These are phyloP conservation scores for Blastomyces gilchristii DNA, from an alignment of 2,329 filamentous ascomycete genomes.

Conservation along the genomic window DNA sequence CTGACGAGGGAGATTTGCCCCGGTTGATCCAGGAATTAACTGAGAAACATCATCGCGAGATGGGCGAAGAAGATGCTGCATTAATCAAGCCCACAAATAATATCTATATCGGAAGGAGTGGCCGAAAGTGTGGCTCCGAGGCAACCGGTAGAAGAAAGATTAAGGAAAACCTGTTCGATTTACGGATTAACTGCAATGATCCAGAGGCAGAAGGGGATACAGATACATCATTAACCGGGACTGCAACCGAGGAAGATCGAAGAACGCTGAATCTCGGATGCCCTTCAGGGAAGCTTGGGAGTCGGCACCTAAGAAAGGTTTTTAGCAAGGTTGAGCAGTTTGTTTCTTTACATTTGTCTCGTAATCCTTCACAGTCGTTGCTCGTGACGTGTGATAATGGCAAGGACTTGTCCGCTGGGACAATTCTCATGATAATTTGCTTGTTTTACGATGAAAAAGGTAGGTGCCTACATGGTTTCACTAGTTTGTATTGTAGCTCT, in stretches of 20 bases:
- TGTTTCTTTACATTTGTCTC: constrained; percentile 30
- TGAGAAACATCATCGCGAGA: constrained; percentile 19
- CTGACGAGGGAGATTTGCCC: constrained; percentile 55
- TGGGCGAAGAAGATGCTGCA: constrained; percentile 19
- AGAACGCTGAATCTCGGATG: constrained; percentile 50
- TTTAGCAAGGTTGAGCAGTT: constrained; percentile 55
- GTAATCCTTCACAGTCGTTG: constrained; percentile 27
- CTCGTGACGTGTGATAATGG: constrained; percentile 66
- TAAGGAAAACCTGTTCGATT: constrained; percentile 31
- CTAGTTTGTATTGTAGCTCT: background rate
- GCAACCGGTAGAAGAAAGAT: constrained; percentile 27
- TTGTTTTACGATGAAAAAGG: constrained; percentile 59
- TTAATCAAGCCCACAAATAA: constrained; percentile 32
- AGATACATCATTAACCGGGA: background rate
- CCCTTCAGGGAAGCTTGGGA: constrained; percentile 64
- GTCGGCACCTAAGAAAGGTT: constrained; percentile 66
- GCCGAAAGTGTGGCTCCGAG: constrained; percentile 6
- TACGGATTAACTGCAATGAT: constrained; percentile 35
- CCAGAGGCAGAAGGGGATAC: constrained; percentile 13
- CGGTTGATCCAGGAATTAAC: constrained; percentile 40
- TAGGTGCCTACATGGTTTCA: constrained; percentile 18
- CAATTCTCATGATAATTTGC: constrained; percentile 66
- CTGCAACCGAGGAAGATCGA: constrained; percentile 27
- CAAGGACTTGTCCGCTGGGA: constrained; percentile 69
- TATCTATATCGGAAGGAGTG: constrained; percentile 20